Conservation (phyloP, 495 filamentous ascomycete species). For the Pseudevernia furfuracea region DNA sequence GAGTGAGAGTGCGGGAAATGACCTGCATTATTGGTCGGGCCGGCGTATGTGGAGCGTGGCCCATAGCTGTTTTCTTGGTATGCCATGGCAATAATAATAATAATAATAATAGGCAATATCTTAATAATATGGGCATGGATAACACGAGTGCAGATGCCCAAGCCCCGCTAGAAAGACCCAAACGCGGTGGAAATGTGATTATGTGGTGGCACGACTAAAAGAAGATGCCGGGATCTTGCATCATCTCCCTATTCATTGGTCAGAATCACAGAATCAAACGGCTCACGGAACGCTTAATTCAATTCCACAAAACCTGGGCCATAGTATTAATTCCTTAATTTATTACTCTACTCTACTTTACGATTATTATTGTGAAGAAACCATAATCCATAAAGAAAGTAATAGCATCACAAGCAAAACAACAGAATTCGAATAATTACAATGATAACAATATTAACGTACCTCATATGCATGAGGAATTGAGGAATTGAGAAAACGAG, state of each 20-base stretch:
- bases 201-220: not conserved
- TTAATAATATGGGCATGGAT: too few relatives aligned
- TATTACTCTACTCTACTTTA: too few relatives aligned
- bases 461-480: too few relatives aligned
- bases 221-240: not conserved
- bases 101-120: too few relatives aligned
- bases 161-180: not conserved
- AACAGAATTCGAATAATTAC: too few relatives aligned
- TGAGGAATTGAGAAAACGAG: too few relatives aligned
- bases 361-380: too few relatives aligned
- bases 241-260: not conserved
- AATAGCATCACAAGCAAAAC: too few relatives aligned
- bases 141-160: not conserved
- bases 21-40: slow-evolving; percentile 4
- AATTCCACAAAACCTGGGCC: not conserved
- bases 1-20: slow-evolving; percentile 10
- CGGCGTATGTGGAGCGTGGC: not conserved
- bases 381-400: too few relatives aligned
- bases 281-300: slow-evolving; percentile 1
- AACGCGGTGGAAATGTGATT: not conserved
- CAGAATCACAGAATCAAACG: not conserved
- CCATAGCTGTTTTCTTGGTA: slow-evolving; percentile 7
- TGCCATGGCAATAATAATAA: not conserved
- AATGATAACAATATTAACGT: too few relatives aligned
- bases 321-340: too few relatives aligned